These are phyloP conservation scores for Akanthomyces dipterigenus DNA, from an alignment of 2,329 filamentous ascomycete genomes.

Conservation along the genomic window DNA sequence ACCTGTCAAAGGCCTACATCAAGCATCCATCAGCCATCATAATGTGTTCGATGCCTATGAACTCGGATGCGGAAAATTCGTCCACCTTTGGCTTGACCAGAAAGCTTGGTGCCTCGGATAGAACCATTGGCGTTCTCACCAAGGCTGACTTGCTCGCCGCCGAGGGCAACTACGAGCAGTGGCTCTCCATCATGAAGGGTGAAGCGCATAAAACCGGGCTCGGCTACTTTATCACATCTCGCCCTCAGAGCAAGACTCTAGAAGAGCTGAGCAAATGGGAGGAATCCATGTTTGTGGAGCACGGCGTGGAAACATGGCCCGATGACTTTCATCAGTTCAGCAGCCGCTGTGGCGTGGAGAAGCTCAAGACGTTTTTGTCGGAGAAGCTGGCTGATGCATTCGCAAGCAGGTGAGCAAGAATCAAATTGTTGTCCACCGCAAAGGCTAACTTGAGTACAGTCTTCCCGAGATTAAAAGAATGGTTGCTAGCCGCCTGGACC, in stretches of 20 bases:
- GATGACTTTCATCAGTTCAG: constrained; percentile 38
- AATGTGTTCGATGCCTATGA: constrained; percentile 71
- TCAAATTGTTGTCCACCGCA: not conserved
- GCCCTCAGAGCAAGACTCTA: constrained; percentile 50
- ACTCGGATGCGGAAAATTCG: constrained; percentile 69
- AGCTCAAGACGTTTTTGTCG: constrained; percentile 46
- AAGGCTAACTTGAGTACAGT: constrained; percentile 23
- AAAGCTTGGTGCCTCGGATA: constrained; percentile 44
- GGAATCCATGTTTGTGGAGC: constrained; percentile 42
- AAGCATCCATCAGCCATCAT: constrained; percentile 64
- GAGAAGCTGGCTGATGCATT: constrained; percentile 48
- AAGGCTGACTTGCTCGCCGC: constrained; percentile 69
- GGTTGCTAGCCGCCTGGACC: constrained; percentile 38
- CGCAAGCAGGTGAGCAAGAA: constrained; percentile 35
- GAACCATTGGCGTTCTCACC: constrained; percentile 71
- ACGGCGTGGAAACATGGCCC: constrained; percentile 39
- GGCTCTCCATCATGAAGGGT: constrained; percentile 56
- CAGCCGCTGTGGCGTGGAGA: constrained; percentile 46
- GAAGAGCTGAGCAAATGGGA: constrained; percentile 47
- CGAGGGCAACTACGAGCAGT: constrained; percentile 45
- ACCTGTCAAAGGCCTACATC: constrained; percentile 65
- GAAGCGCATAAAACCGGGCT: constrained; percentile 57
- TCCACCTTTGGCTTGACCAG: constrained; percentile 61
- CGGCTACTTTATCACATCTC: constrained; percentile 75
- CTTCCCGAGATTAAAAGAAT: constrained; percentile 50